Percentiles rank a stretch among this genome's conserved stretches.
Evolutionary conservation across 805 yeast genomes (phyloP).

Genomic region (Teunomyces pallodes): DNA sequence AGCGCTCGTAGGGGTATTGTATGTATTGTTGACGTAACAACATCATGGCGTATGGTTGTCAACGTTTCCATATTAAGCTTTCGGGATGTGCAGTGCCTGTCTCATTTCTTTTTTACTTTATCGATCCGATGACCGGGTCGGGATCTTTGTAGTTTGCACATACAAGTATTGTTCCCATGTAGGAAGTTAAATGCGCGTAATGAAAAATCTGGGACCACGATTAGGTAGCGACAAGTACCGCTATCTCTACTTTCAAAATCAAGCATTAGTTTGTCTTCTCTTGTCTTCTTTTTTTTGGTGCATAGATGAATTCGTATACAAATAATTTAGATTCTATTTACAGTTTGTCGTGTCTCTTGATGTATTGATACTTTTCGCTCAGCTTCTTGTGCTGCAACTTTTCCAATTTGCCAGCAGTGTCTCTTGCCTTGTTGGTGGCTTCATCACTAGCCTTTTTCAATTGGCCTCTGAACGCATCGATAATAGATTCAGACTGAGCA

Average conservation of each 20-base stretch:
- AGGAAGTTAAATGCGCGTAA: no score
- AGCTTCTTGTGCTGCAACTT: constrained; percentile 16
- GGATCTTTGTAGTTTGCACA: no score
- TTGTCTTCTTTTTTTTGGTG: no score
- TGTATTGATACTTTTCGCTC: constrained; percentile 20
- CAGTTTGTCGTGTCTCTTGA: constrained; percentile 33
- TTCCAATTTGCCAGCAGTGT: constrained; percentile 35
- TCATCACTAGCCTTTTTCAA: constrained; percentile 29
- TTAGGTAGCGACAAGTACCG: no score
- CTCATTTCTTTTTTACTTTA: no score
- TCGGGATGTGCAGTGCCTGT: no score
- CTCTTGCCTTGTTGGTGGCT: constrained; percentile 32
- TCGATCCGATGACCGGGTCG: no score
- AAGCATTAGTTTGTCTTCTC: no score
- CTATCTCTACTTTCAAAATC: no score
- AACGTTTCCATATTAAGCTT: background rate
- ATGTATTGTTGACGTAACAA: background rate
- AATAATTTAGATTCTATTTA: background rate
- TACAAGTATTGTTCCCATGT: no score
- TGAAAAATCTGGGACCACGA: no score
- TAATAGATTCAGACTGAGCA: constrained; percentile 28
- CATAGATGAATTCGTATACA: background rate
- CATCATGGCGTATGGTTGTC: background rate
- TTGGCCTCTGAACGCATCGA: constrained; percentile 38
- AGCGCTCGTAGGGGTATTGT: no score